Evolutionary conservation across 2,329 filamentous ascomycete species (phyloP).

Genomic region (Pseudopyrenochaeta lycopersici): DNA sequence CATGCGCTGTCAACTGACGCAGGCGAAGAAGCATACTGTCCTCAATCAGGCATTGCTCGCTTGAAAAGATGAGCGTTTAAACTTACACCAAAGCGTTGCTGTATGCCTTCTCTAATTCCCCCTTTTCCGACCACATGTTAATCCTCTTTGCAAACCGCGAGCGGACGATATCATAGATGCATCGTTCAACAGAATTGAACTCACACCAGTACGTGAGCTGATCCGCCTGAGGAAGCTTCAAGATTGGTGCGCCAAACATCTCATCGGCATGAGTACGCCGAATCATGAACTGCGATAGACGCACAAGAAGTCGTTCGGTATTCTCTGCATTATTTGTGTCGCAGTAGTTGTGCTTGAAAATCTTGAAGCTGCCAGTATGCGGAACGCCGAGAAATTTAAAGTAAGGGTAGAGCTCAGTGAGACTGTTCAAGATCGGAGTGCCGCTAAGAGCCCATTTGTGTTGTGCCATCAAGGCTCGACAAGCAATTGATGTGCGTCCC

Average conservation of each 20-base stretch:
- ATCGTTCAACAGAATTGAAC: constrained; percentile 62
- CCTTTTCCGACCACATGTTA: constrained; percentile 41
- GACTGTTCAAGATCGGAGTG: constrained; percentile 51
- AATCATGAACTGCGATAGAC: constrained; percentile 60
- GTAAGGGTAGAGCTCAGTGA: constrained; percentile 48
- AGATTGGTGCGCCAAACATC: constrained; percentile 63
- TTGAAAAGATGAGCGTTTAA: not conserved
- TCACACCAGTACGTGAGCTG: constrained; percentile 54
- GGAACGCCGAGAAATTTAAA: constrained; percentile 57
- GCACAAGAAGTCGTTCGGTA: constrained; percentile 46
- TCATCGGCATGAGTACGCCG: constrained; percentile 63
- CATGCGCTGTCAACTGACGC: constrained; percentile 61
- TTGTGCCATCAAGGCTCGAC: constrained; percentile 50
- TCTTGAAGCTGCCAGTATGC: constrained; percentile 49
- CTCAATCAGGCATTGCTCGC: not conserved
- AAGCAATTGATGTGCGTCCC: constrained; percentile 55
- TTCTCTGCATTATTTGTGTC: constrained; percentile 39
- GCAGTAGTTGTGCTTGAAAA: constrained; percentile 57
- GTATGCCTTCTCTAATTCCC: constrained; percentile 45
- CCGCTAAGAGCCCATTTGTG: constrained; percentile 56
- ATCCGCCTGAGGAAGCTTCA: constrained; percentile 62
- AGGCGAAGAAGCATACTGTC: constrained; percentile 57
- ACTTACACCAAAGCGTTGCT: constrained; percentile 51
- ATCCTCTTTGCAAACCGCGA: constrained; percentile 54
- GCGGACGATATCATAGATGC: constrained; percentile 63